Percentiles rank a stretch among this genome's conserved stretches.
Conservation (phyloP, 495 filamentous ascomycete species). For the Tuber indicum region DNA sequence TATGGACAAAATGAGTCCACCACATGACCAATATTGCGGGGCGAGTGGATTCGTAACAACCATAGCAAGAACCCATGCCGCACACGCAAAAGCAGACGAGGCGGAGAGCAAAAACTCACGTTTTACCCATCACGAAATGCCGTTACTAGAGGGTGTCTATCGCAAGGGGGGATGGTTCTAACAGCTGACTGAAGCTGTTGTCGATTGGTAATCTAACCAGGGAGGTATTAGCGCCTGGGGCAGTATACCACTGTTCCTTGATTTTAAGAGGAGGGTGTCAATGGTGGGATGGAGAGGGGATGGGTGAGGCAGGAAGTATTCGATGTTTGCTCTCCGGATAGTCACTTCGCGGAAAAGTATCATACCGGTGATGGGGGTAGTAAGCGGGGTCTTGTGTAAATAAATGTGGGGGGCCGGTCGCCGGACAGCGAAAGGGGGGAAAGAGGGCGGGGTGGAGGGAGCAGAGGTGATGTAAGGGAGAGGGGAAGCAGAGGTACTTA, state of each 20-base stretch:
- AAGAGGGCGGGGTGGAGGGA: not conserved
- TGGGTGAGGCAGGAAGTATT: not conserved
- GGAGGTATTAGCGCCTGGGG: not conserved
- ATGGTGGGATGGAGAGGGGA: not conserved
- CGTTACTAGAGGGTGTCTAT: not conserved
- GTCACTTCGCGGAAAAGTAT: not conserved
- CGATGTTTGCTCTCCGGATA: not conserved
- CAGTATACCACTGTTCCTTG: not conserved
- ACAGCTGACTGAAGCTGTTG: not conserved
- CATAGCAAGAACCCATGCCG: slow-evolving; percentile 8
- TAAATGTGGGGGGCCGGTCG: slow-evolving; percentile 10
- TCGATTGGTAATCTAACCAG: not conserved
- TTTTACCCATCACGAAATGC: slow-evolving; percentile 46
- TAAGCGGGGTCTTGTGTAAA: not conserved
- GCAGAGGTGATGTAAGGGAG: slow-evolving; percentile 8
- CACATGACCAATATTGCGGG: not conserved
- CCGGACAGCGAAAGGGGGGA: slow-evolving; percentile 12
- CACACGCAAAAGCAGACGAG: slow-evolving; percentile 14
- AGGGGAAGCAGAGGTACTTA: not conserved
- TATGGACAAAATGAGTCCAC: slow-evolving; percentile 8
- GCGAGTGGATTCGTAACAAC: not conserved
- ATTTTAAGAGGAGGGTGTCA: not conserved
- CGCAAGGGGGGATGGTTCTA: not conserved
- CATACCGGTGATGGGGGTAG: not conserved
- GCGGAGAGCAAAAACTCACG: slow-evolving; percentile 43